These are phyloP conservation scores for Blastocystis sp. DNA, from an alignment of 352 stramenopile genomes.

Conservation along the genomic window DNA sequence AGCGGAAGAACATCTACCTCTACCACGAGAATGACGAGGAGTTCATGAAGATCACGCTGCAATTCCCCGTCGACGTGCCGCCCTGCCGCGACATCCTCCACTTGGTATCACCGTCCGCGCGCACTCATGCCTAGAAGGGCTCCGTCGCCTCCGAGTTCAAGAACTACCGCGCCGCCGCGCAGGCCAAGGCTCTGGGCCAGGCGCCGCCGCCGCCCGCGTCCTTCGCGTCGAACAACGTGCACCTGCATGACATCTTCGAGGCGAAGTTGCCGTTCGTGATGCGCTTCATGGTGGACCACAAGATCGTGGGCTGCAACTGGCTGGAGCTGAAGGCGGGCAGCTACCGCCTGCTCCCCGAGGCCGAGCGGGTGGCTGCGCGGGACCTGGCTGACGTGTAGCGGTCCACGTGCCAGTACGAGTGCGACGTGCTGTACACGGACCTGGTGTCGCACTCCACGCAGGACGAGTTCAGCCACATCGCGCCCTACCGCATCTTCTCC, in stretches of 20 bases:
- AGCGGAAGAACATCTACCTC: conserved; percentile 72
- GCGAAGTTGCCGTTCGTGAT: conserved; percentile 97
- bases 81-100: conserved; percentile 74
- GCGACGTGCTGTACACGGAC: conserved; percentile 95
- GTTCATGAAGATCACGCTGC: conserved; percentile 71
- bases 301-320: conserved; percentile 94
- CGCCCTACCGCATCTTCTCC: conserved; percentile 91
- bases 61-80: conserved; percentile 47
- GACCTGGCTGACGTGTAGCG: neutral
- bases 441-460: conserved; percentile 86
- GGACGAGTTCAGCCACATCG: conserved; percentile 91
- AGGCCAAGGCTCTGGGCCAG: neutral
- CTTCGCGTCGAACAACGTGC: conserved; percentile 4
- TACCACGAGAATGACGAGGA: conserved; percentile 70
- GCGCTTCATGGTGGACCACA: conserved; percentile 97
- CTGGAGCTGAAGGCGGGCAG: conserved; percentile 85
- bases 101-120: conserved; percentile 88
- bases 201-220: neutral
- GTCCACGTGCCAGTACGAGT: conserved; percentile 85
- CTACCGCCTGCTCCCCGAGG: conserved; percentile 80
- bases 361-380: conserved; percentile 75
- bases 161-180: conserved; percentile 13
- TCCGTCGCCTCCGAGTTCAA: conserved; percentile 74
- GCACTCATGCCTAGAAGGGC: conserved; percentile 79
- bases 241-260: conserved; percentile 85